Conservation (phyloP, 2,329 filamentous ascomycete species). For the Byssochlamys sp. region DNA sequence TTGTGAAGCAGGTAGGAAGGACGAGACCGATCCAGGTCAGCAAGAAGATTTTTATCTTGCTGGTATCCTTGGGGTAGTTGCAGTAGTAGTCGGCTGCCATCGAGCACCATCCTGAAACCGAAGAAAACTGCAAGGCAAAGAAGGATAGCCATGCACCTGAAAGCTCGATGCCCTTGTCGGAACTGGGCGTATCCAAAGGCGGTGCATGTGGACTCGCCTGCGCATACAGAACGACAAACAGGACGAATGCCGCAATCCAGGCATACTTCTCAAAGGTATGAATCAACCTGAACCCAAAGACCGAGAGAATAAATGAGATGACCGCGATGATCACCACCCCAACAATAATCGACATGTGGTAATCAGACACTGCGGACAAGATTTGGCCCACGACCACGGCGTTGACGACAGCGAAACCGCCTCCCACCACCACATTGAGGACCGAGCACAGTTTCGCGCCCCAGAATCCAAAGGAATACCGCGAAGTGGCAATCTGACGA, state of each 20-base stretch:
- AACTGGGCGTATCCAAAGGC: neutral
- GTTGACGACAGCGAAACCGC: conserved; percentile 15
- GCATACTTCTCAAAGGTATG: conserved; percentile 19
- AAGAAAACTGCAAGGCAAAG: neutral
- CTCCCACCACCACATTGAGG: conserved; percentile 18
- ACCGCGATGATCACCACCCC: conserved; percentile 17
- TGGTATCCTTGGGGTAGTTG: neutral
- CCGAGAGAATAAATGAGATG: conserved; percentile 11
- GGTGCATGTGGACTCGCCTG: conserved; percentile 8
- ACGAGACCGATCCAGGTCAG: neutral
- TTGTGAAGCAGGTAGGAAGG: neutral
- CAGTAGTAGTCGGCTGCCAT: neutral
- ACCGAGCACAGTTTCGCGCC: conserved; percentile 17
- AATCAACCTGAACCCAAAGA: conserved; percentile 14
- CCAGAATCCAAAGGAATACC: conserved; percentile 21
- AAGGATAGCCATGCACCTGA: conserved; percentile 13
- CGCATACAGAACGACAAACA: conserved; percentile 10
- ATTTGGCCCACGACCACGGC: conserved; percentile 16
- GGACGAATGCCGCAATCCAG: conserved; percentile 17
- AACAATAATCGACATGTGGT: conserved; percentile 13
- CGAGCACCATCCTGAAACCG: neutral
- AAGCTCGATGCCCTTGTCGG: conserved; percentile 5
- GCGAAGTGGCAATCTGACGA: conserved; percentile 17
- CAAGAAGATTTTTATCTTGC: neutral
- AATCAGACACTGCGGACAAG: conserved; percentile 15